Evolutionary conservation across 1,139 yeast genomes (phyloP).

Genomic region (Ogataea hybrid): DNA sequence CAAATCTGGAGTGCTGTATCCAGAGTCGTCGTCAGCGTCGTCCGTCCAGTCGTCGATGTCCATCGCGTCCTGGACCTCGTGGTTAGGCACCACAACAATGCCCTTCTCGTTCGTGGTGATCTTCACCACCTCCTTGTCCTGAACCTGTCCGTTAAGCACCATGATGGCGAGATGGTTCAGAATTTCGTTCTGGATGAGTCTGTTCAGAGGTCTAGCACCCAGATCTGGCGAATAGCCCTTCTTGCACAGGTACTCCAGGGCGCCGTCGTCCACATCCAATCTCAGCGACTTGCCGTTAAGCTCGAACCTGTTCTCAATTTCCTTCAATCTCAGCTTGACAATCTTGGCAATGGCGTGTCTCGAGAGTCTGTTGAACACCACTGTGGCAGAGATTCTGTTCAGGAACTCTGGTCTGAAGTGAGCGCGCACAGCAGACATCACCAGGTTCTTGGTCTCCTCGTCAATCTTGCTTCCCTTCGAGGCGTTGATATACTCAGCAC

Average conservation of each 20-base stretch:
- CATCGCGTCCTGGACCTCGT: constrained; percentile 55
- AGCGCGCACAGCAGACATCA: constrained; percentile 78
- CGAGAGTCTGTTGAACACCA: constrained; percentile 88
- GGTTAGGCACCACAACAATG: constrained; percentile 81
- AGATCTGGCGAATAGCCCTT: constrained; percentile 90
- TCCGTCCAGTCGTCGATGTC: constrained; percentile 63
- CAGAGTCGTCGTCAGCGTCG: constrained; percentile 51
- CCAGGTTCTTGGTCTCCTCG: constrained; percentile 66
- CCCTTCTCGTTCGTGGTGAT: constrained; percentile 57
- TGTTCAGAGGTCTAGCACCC: constrained; percentile 97
- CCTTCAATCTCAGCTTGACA: constrained; percentile 77
- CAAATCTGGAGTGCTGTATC: constrained; percentile 35
- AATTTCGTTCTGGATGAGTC: constrained; percentile 85
- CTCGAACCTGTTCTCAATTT: constrained; percentile 82
- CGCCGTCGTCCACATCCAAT: constrained; percentile 67
- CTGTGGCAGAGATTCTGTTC: constrained; percentile 91
- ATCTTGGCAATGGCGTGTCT: constrained; percentile 91
- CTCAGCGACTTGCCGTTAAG: constrained; percentile 75
- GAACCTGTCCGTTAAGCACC: constrained; percentile 80
- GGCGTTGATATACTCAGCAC: constrained; percentile 84
- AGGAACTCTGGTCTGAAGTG: constrained; percentile 98
- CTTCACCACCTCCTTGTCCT: constrained; percentile 79
- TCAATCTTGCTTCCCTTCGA: constrained; percentile 65
- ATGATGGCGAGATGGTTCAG: constrained; percentile 87
- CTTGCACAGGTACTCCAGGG: constrained; percentile 75